Conservation (phyloP, 202 grass and related monocot genomes). For the Bolboschoenoplectus hybrid region DNA sequence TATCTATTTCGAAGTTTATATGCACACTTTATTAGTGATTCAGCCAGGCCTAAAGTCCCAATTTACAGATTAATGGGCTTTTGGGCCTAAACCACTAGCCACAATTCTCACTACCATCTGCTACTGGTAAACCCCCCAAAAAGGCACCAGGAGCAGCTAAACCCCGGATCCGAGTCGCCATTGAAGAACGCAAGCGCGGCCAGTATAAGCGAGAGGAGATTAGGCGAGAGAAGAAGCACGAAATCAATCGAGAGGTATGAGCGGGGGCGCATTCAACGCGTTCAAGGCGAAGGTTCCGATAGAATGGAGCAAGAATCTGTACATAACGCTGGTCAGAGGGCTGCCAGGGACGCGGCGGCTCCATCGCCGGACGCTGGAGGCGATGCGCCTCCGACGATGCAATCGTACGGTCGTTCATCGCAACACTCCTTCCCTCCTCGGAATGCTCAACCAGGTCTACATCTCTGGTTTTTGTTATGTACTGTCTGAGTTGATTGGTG, state of each 20-base stretch:
- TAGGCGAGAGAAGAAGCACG: not conserved
- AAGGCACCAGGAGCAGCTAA: not conserved
- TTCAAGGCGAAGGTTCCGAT: constrained; percentile 76
- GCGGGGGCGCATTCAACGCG: constrained; percentile 76
- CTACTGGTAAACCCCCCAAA: not conserved
- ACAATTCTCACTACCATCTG: not conserved
- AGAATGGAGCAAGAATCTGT: constrained; percentile 71
- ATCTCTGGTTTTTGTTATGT: not conserved
- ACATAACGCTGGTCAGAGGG: constrained; percentile 93
- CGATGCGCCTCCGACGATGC: constrained; percentile 95
- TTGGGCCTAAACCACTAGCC: not conserved
- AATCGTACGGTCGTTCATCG: constrained; percentile 87
- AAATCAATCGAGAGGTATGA: constrained; percentile 49
- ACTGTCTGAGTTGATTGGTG: not conserved
- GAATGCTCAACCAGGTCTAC: constrained; percentile 87
- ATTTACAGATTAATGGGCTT: not conserved
- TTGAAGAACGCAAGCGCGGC: constrained; percentile 5
- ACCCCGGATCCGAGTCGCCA: constrained; percentile 38
- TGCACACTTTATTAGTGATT: not conserved
- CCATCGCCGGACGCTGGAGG: constrained; percentile 94
- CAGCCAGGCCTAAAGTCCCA: not conserved
- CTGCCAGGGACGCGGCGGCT: constrained; percentile 74
- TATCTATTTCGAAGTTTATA: no score
- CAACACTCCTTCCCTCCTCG: constrained; percentile 88
- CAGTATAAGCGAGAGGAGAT: not conserved